Conservation (phyloP, 2,329 filamentous ascomycete species). For the Bipolaris victoriae region DNA sequence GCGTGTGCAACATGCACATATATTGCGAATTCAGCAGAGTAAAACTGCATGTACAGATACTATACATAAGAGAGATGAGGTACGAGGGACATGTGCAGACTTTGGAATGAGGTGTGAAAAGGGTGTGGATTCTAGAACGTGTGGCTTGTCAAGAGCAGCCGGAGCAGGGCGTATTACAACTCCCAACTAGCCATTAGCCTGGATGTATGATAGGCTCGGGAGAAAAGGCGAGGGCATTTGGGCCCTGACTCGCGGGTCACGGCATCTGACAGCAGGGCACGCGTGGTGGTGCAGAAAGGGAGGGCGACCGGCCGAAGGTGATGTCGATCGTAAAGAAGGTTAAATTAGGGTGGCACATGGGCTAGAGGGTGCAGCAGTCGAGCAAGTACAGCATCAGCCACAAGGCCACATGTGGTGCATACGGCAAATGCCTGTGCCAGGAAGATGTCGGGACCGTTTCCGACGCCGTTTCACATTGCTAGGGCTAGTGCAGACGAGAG, state of each 20-base stretch:
- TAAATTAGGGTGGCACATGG: not conserved
- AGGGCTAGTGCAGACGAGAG: not conserved
- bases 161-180: too few relatives aligned
- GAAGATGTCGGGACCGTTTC: not conserved
- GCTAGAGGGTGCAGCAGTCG: too few relatives aligned
- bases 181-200: not conserved
- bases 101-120: not conserved
- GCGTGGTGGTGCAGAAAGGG: not conserved
- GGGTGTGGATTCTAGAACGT: not conserved
- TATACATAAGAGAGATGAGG: too few relatives aligned
- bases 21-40: too few relatives aligned
- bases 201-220: not conserved
- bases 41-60: too few relatives aligned
- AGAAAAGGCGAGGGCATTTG: not conserved
- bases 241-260: not conserved
- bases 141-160: conserved; percentile 27
- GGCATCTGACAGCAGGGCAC: not conserved
- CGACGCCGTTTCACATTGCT: conserved; percentile 2
- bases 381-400: not conserved
- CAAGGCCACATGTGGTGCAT: not conserved
- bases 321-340: not conserved
- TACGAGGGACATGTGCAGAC: not conserved
- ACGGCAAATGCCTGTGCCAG: not conserved
- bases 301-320: not conserved
- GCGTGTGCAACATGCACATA: not conserved